These are phyloP conservation scores for Zymoseptoria brevis DNA, from an alignment of 2,329 filamentous ascomycete species.

Conservation along the genomic window DNA sequence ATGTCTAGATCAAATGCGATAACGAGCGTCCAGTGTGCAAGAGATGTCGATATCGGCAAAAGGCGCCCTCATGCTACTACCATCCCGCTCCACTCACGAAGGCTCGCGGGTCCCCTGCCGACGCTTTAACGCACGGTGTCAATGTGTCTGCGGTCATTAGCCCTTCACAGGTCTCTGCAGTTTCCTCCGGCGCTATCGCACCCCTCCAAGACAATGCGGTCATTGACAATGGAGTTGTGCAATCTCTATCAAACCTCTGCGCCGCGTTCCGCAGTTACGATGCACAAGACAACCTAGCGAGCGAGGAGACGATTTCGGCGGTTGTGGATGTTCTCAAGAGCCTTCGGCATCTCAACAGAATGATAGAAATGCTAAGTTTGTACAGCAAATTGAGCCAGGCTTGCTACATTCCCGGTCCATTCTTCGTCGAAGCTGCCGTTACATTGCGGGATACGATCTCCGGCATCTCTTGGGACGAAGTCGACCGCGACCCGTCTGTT, in stretches of 20 bases:
- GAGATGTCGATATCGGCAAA: constrained; percentile 9
- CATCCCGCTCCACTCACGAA: constrained; percentile 12
- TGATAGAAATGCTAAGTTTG: neutral
- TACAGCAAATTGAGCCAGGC: neutral
- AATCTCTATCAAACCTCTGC: neutral
- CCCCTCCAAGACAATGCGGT: neutral
- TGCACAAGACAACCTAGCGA: neutral
- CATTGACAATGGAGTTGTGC: neutral
- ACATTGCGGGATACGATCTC: constrained; percentile 1
- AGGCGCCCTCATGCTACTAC: constrained; percentile 9
- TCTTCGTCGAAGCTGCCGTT: neutral
- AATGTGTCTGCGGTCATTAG: neutral
- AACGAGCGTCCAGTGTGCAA: constrained; percentile 8
- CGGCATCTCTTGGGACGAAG: neutral
- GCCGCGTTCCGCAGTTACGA: neutral
- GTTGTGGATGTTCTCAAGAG: neutral
- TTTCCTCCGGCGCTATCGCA: neutral
- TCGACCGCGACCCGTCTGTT: neutral
- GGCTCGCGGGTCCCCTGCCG: neutral
- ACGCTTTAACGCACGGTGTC: neutral
- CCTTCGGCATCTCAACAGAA: neutral
- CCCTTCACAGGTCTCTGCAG: neutral
- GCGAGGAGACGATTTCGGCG: neutral
- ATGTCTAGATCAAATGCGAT: neutral
- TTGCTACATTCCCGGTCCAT: constrained; percentile 1